Conservation (phyloP, 2,329 filamentous ascomycete genomes). For the Trichoderma sp. region DNA sequence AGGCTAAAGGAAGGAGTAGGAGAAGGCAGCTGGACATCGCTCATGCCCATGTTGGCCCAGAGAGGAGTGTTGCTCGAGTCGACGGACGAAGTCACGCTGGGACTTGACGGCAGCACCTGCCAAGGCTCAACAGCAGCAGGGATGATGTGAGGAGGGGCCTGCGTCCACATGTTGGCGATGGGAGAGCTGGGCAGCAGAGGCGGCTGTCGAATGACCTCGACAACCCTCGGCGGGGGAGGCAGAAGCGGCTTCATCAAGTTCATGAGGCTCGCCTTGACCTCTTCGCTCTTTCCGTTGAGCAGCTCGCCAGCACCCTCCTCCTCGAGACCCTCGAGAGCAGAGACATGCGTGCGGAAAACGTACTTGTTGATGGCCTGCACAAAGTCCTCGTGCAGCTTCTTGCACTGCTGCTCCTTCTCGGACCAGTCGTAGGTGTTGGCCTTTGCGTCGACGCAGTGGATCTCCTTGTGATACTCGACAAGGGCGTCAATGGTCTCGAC, state of each 20-base stretch:
- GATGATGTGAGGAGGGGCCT: slow-evolving; percentile 62
- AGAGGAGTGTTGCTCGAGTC: slow-evolving; percentile 67
- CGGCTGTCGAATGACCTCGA: slow-evolving; percentile 84
- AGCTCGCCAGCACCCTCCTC: slow-evolving; percentile 95
- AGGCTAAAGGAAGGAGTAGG: slow-evolving; percentile 73
- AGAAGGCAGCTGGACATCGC: slow-evolving; percentile 71
- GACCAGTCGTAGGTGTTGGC: slow-evolving; percentile 92
- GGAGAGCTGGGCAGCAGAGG: slow-evolving; percentile 82
- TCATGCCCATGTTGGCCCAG: slow-evolving; percentile 77
- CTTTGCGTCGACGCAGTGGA: slow-evolving; percentile 87
- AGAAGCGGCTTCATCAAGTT: slow-evolving; percentile 83
- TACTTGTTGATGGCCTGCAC: slow-evolving; percentile 96
- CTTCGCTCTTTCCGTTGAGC: slow-evolving; percentile 84
- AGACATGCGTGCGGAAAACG: slow-evolving; percentile 85
- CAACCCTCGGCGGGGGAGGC: slow-evolving; percentile 79
- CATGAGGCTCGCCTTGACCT: slow-evolving; percentile 85
- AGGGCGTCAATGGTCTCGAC: slow-evolving; percentile 89
- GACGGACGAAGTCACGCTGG: slow-evolving; percentile 68
- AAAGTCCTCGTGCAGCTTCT: slow-evolving; percentile 96
- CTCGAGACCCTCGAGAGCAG: slow-evolving; percentile 90
- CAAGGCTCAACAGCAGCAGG: slow-evolving; percentile 73
- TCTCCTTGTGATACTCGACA: slow-evolving; percentile 92
- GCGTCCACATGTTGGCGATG: slow-evolving; percentile 76
- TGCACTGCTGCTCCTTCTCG: slow-evolving; percentile 92
- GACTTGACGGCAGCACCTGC: slow-evolving; percentile 87